Conservation (phyloP, 305 asterid species). For the Withania somnifera region DNA sequence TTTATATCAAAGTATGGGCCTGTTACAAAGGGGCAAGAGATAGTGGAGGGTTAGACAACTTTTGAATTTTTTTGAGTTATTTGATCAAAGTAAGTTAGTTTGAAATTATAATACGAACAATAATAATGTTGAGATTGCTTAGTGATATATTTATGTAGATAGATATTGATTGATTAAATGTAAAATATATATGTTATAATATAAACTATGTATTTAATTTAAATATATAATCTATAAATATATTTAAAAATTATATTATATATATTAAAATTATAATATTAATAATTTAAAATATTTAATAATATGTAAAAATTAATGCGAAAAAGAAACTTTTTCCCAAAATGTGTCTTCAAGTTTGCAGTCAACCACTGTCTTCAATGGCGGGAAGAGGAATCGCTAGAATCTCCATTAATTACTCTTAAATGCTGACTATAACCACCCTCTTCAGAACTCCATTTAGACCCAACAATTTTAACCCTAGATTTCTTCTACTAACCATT, state of each 20-base stretch:
- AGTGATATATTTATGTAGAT: no score
- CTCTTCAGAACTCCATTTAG: not conserved
- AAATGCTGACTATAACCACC: not conserved
- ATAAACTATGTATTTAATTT: no score
- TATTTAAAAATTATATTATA: no score
- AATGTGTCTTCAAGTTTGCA: no score
- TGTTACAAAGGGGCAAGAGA: conserved; percentile 65
- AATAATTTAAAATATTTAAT: not conserved
- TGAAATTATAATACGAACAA: not conserved
- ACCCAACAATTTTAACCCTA: conserved; percentile 10
- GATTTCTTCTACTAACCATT: not conserved
- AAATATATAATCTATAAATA: no score
- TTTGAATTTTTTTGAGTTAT: conserved; percentile 4
- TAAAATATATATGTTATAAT: no score
- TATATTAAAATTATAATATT: no score
- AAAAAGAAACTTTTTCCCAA: no score
- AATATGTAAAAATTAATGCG: no score
- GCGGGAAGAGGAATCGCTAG: conserved; percentile 8
- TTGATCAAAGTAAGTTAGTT: no score
- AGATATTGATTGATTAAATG: no score
- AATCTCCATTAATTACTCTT: not conserved
- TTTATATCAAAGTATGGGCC: conserved; percentile 4
- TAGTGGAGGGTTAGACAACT: conserved; percentile 57
- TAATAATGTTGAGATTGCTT: no score
- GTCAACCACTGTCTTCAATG: not conserved